Evolutionary conservation across 192 early-diverging fungal species (phyloP).

Genomic region (Linderina pennispora): DNA sequence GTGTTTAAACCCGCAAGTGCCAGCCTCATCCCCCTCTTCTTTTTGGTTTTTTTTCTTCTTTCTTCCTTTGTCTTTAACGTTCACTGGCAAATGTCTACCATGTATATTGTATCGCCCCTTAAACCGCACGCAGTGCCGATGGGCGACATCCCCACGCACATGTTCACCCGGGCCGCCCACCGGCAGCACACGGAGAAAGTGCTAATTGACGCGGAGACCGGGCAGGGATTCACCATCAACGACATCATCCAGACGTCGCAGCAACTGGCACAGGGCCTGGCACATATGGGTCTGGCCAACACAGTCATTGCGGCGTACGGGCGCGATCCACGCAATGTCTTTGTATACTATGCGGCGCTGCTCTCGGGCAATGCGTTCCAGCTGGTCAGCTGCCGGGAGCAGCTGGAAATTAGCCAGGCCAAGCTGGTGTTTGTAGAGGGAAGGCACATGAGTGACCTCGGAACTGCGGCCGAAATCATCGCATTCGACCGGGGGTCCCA

Average conservation of each 20-base stretch:
- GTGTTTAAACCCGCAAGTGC: too few species aligned
- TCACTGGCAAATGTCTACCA: too few species aligned
- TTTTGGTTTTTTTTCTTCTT: too few species aligned
- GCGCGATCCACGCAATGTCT: constrained; percentile 27
- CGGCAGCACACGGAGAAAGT: constrained; percentile 21
- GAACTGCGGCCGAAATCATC: not conserved
- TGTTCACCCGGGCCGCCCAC: constrained; percentile 36
- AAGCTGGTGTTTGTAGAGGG: constrained; percentile 24
- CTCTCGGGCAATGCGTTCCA: constrained; percentile 42
- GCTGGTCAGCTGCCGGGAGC: constrained; percentile 9
- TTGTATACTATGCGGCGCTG: constrained; percentile 41
- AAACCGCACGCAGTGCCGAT: constrained; percentile 19
- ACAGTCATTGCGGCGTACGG: constrained; percentile 31
- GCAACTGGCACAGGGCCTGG: constrained; percentile 28
- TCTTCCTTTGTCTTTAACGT: not conserved
- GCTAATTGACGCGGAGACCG: constrained; percentile 29
- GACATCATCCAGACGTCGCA: constrained; percentile 32
- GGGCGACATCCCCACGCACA: constrained; percentile 40
- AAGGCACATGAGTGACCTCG: constrained; percentile 2
- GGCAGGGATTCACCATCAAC: constrained; percentile 27
- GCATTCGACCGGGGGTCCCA: too few species aligned
- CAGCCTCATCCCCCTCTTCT: not conserved
- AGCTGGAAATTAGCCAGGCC: too few species aligned
- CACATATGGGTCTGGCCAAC: constrained; percentile 12
- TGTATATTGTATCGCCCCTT: constrained; percentile 40